Evolutionary conservation across 2,329 filamentous ascomycete species (phyloP), one percentile per base, ranked within the genome.

Genomic region (Colletotrichum falcatum): DNA sequence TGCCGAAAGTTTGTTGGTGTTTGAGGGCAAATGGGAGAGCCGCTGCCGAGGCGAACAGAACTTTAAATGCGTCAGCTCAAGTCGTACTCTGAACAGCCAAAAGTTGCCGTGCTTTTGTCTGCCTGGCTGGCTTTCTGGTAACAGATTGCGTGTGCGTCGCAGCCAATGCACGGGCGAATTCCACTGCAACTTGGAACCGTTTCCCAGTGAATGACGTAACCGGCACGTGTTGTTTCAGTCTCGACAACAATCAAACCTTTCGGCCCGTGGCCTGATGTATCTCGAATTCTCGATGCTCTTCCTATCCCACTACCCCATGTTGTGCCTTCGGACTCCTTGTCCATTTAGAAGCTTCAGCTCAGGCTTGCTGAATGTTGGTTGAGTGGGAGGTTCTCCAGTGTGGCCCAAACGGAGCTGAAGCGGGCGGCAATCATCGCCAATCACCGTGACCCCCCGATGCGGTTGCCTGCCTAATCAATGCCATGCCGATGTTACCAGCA

Each of bases 201-300:
- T 53, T 42, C 30, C 56, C 14, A 23, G 23, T 23, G 14, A 61
- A 62, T 70, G 67, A 67, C 67, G 67, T 70, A 70, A 62, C 37
- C 44, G 37, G 67, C 67, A 70, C 67, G 64, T 67, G 67, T 44
- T 39, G 64, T 66, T 66, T 70, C 66, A 61, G 49, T 60, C 30
- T 46, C 16, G 23, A 46, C 42, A 23, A 16, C 56, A 23, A n/a
- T 58, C 37, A 46, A 61, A 61, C 64, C 56, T 67, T 30, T 37
- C 56, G 35, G 51, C 53, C 37, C 46, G 35, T 66, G 58, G 58
- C 18, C 37, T 53, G 51, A 66, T 28, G 48, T 56, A n/a, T 53
- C 35, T 46, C 18, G n/a, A 14, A 51, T 18, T 53, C 35, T 46
- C 18, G n/a, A 14, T 60, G 49, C 23, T 35, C 18, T 53, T 28